These are phyloP conservation scores for Penicillium sp. DNA, from an alignment of 2,329 filamentous ascomycete species.

Conservation along the genomic window DNA sequence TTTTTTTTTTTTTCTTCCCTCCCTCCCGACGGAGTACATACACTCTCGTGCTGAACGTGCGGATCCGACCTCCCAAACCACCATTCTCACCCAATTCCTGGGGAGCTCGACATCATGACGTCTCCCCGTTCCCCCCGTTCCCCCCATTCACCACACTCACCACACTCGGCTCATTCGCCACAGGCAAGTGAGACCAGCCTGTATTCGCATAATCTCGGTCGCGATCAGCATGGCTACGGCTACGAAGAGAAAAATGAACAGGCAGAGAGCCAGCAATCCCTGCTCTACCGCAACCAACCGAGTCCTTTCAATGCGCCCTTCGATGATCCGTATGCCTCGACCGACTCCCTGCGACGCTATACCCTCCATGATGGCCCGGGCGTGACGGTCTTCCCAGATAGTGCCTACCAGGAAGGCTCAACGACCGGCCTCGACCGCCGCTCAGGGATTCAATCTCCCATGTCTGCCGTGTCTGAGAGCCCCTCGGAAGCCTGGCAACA, in stretches of 20 bases:
- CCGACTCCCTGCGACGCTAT: slow-evolving; percentile 33
- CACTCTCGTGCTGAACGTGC: not conserved
- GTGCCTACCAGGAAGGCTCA: slow-evolving; percentile 51
- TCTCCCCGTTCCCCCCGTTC: too few species aligned
- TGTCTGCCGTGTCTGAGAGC: slow-evolving; percentile 62
- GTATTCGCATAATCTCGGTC: slow-evolving; percentile 12
- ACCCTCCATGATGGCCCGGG: slow-evolving; percentile 46
- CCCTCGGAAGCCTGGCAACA: slow-evolving; percentile 71
- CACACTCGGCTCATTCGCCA: slow-evolving; percentile 20
- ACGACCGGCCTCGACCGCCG: slow-evolving; percentile 43
- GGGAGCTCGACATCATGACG: slow-evolving; percentile 20
- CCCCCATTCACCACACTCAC: slow-evolving; percentile 22
- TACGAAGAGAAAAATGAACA: slow-evolving; percentile 25
- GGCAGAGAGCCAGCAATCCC: slow-evolving; percentile 25
- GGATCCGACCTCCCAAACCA: not conserved
- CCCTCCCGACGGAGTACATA: too few species aligned
- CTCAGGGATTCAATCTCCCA: slow-evolving; percentile 53
- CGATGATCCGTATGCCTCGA: slow-evolving; percentile 47
- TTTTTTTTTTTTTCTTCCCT: not conserved
- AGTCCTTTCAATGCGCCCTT: slow-evolving; percentile 47
- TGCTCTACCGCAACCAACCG: slow-evolving; percentile 37
- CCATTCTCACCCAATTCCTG: not conserved
- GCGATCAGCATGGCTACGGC: slow-evolving; percentile 16
- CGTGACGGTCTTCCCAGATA: slow-evolving; percentile 56
- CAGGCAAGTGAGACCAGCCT: slow-evolving; percentile 18